Conservation (phyloP, 2,329 filamentous ascomycete species). For the Ambrosiella beaveri region DNA sequence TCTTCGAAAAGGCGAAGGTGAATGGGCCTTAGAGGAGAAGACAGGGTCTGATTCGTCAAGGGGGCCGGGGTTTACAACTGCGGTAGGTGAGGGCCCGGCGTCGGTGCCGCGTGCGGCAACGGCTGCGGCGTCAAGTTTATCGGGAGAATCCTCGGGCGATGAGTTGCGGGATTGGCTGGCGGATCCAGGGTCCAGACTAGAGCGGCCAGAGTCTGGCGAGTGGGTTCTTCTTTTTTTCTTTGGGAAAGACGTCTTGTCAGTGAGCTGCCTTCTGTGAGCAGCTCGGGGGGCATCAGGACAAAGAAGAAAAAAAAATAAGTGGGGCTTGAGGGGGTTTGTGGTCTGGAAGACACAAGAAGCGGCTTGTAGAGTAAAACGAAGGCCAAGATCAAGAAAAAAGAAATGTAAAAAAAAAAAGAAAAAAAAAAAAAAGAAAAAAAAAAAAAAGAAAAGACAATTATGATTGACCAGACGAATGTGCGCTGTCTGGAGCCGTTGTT, state of each 20-base stretch:
- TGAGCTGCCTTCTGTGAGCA: slow-evolving; percentile 42
- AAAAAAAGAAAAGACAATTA: slow-evolving; percentile 1
- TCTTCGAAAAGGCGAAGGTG: slow-evolving; percentile 3
- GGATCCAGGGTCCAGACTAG: slow-evolving; percentile 22
- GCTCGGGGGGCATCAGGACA: slow-evolving; percentile 26
- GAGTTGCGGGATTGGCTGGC: slow-evolving; percentile 20
- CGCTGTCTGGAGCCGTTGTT: background rate
- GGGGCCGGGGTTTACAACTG: background rate
- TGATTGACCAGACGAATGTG: background rate
- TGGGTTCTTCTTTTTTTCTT: slow-evolving; percentile 53
- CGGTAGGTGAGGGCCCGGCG: background rate
- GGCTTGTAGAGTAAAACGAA: no score
- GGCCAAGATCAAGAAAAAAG: background rate
- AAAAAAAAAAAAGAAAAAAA: background rate
- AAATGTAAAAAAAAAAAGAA: background rate
- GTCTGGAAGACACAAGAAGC: background rate
- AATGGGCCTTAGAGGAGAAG: slow-evolving; percentile 6
- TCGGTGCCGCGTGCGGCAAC: slow-evolving; percentile 5
- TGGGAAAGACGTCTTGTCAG: slow-evolving; percentile 54
- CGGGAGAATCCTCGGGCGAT: slow-evolving; percentile 23
- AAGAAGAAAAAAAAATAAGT: slow-evolving; percentile 12
- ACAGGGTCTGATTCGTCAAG: slow-evolving; percentile 3
- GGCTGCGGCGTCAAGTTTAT: slow-evolving; percentile 20
- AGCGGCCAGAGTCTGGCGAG: slow-evolving; percentile 18
- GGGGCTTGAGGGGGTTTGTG: background rate